Conservation (phyloP, 768 basidiomycete genomes). For the Tulasnella sp. region DNA sequence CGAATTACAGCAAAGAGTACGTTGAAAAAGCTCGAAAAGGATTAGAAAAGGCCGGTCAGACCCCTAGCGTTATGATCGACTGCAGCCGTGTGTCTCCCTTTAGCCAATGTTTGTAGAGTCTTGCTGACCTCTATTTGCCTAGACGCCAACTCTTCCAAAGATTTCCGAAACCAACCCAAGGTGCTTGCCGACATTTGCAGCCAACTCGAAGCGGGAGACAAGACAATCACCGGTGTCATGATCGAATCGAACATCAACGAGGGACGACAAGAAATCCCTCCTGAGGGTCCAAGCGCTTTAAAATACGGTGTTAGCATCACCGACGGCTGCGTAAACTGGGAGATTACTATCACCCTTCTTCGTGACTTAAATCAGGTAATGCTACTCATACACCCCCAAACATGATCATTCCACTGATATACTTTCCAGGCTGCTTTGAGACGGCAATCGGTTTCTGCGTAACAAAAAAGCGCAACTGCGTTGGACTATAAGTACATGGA, state of each 20-base stretch:
- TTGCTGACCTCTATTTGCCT: conserved; percentile 20
- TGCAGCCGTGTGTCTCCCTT: conserved; percentile 51
- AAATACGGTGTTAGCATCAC: conserved; percentile 82
- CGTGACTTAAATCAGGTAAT: conserved; percentile 48
- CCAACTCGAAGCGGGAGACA: conserved; percentile 58
- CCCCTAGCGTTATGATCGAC: conserved; percentile 77
- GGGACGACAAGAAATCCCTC: conserved; percentile 81
- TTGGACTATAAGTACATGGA: background rate
- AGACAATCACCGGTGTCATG: conserved; percentile 86
- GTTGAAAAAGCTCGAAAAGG: conserved; percentile 49
- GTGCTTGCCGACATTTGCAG: conserved; percentile 57
- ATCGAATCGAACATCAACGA: conserved; percentile 89
- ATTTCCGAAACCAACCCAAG: conserved; percentile 83
- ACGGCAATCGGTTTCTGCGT: background rate
- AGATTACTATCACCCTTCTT: conserved; percentile 62
- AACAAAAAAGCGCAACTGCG: background rate
- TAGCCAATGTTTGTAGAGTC: background rate
- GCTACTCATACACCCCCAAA: background rate
- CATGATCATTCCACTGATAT: background rate
- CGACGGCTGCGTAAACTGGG: conserved; percentile 86
- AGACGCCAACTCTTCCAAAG: conserved; percentile 95
- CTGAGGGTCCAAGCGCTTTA: conserved; percentile 45
- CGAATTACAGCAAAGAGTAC: conserved; percentile 70
- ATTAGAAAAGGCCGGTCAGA: conserved; percentile 47
- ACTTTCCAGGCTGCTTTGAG: background rate